Conservation (phyloP, 2,329 filamentous ascomycete species). For the Aspergillus pseudonomiae region DNA sequence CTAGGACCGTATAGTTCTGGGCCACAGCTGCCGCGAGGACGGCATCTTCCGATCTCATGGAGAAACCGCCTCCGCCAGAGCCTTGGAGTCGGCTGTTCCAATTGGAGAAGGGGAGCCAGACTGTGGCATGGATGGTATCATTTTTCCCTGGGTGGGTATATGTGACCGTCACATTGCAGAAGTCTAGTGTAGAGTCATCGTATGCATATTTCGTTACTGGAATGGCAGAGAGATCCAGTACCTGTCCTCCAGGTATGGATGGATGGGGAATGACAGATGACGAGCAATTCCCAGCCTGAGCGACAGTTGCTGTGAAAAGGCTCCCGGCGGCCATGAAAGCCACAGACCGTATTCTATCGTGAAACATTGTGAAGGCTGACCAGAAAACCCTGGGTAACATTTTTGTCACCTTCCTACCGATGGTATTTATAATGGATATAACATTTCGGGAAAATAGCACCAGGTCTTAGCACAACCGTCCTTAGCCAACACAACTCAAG, state of each 20-base stretch:
- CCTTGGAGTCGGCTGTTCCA: conserved; percentile 44
- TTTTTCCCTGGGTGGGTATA: conserved; percentile 42
- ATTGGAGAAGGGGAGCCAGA: conserved; percentile 34
- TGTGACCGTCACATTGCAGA: conserved; percentile 44
- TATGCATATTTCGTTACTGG: conserved; percentile 3
- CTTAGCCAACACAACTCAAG: not conserved
- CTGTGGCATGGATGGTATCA: conserved; percentile 34
- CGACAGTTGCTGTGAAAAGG: not conserved
- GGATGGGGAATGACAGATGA: conserved; percentile 5
- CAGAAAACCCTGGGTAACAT: not conserved
- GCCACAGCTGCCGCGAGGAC: conserved; percentile 8
- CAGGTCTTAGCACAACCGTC: not conserved
- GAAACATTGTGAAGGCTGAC: not conserved
- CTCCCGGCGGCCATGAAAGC: not conserved
- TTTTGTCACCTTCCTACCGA: not conserved
- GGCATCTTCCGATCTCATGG: not conserved
- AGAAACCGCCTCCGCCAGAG: conserved; percentile 42
- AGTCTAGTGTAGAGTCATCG: conserved; percentile 13
- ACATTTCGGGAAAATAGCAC: not conserved
- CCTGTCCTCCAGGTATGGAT: conserved; percentile 9
- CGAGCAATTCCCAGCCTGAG: conserved; percentile 5
- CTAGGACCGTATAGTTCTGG: conserved; percentile 21
- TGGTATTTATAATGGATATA: not conserved
- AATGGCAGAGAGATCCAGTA: conserved; percentile 9
- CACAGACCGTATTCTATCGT: not conserved